Evolutionary conservation across 768 basidiomycete species (phyloP), one percentile per base, ranked within the genome.

Genomic region (Leccinum imitatum): DNA sequence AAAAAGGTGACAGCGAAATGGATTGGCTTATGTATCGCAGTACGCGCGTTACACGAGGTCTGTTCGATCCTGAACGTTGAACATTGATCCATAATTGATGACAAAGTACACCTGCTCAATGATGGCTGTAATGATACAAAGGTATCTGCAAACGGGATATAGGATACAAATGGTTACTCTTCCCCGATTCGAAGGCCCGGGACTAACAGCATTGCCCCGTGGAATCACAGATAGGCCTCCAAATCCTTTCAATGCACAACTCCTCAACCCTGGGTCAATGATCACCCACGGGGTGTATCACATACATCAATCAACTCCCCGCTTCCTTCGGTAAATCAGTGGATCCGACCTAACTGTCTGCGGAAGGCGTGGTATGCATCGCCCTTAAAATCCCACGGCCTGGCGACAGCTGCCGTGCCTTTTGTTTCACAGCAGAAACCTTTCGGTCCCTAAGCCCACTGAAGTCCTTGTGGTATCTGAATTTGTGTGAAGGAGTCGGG

Each of bases 401-500:
- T 21, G 63, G 65, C 31, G 67, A 64, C 8, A 59, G 53, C 17
- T 62, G 65, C 39, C 60, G 54, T 4, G 27, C 52, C 13, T 25
- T 57, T 30, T 57, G 67, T 44, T 58, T 64, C 17, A 53, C 52
- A 7, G 68, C 47, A 6, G 68, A 51, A 5, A 57, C 58, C 48
- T 66, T 69, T 48, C 69, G 60, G 25, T 65, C 71, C 54, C 64
- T 60, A 23, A 61, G 56, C 4, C 53, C 21, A 21, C n/a, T 65
- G 25, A 48, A 48, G 17, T 50, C 47, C 57, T 62, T 64, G 9
- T 52, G 35, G 17, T 67, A 57, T 50, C 66, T 70, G 66, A 78
- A 80, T 9, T 75, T 75, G 52, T 76, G 63, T 37, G 70, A 68
- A 31, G 79, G 73, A 1, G 79, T 80, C 2, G 79, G 79, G 2